These are phyloP conservation scores for Vicia villosa DNA, from an alignment of 306 rosid species.

Conservation along the genomic window DNA sequence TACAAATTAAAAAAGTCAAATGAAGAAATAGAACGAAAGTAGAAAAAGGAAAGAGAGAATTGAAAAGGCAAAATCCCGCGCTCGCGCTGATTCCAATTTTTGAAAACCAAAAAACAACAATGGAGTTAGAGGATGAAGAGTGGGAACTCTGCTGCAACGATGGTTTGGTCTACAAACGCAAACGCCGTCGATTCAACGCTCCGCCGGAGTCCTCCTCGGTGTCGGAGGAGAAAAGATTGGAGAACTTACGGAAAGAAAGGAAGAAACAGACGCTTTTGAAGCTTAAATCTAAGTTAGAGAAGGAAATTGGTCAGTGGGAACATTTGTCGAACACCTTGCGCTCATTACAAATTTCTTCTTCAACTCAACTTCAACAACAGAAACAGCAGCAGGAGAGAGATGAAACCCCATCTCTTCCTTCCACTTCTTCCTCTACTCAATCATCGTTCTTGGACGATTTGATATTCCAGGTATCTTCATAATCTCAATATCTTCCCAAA, in stretches of 20 bases:
- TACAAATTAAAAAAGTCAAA: too few relatives aligned
- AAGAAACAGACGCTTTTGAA: conserved; percentile 58
- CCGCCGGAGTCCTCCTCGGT: neutral
- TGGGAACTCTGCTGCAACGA: conserved; percentile 82
- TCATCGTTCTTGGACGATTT: conserved; percentile 50
- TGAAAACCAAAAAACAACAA: neutral
- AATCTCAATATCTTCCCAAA: neutral
- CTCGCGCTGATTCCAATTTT: conserved; percentile 22
- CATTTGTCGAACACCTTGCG: conserved; percentile 54
- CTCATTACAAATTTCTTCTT: conserved; percentile 48
- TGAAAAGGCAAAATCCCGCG: conserved; percentile 30
- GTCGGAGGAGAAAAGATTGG: conserved; percentile 29
- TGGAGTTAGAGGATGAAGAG: conserved; percentile 44
- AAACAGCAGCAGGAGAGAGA: conserved; percentile 29
- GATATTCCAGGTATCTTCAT: conserved; percentile 56
- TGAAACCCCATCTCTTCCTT: conserved; percentile 30
- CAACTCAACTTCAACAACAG: conserved; percentile 26
- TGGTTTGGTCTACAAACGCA: conserved; percentile 77
- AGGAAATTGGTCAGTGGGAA: conserved; percentile 71
- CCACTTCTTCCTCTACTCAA: conserved; percentile 34
- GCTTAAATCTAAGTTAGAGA: conserved; percentile 53
- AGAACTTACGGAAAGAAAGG: conserved; percentile 49
- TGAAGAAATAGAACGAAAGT: too few relatives aligned
- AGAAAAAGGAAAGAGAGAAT: neutral
- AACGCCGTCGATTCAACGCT: conserved; percentile 50